Percentiles rank a stretch among this genome's conserved stretches.
Conservation (phyloP, 805 yeast species). For the Zygoascus flipseniorum region DNA sequence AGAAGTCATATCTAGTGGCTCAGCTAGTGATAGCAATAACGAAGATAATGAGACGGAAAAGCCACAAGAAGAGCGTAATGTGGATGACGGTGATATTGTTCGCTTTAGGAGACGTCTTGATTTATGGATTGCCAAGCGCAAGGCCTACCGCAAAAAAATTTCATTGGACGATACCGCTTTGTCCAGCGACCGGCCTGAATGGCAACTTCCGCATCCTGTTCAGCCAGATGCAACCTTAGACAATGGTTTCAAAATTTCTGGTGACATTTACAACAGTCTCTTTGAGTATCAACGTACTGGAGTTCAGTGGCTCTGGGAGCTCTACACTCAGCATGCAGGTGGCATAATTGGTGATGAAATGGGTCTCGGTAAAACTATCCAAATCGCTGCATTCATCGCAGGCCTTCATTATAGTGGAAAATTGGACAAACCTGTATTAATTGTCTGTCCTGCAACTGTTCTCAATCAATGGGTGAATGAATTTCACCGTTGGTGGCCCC, state of each 20-base stretch:
- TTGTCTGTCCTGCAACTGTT: slow-evolving; percentile 96
- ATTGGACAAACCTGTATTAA: slow-evolving; percentile 65
- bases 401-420: slow-evolving; percentile 77
- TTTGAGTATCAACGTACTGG: slow-evolving; percentile 95
- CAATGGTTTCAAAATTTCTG: slow-evolving; percentile 68
- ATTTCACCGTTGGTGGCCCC: slow-evolving; percentile 97
- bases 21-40: background rate
- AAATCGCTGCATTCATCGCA: slow-evolving; percentile 82
- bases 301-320: slow-evolving; percentile 95
- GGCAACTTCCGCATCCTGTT: slow-evolving; percentile 70
- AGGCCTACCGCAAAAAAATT: slow-evolving; percentile 32
- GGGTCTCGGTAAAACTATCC: slow-evolving; percentile 96
- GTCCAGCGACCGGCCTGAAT: slow-evolving; percentile 38
- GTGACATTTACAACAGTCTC: slow-evolving; percentile 77
- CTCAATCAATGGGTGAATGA: slow-evolving; percentile 96
- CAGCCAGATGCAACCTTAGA: slow-evolving; percentile 68
- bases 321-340: slow-evolving; percentile 82
- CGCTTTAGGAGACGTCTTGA: slow-evolving; percentile 52
- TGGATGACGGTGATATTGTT: slow-evolving; percentile 77
- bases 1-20: slow-evolving; percentile 20
- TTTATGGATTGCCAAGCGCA: slow-evolving; percentile 51
- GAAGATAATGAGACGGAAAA: background rate
- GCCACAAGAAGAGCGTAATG: slow-evolving; percentile 15
- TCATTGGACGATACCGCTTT: slow-evolving; percentile 9
- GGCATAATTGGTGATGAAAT: slow-evolving; percentile 97